These are phyloP conservation scores for Didymellaceae sp. DNA, from an alignment of 2,329 filamentous ascomycete genomes.

Conservation along the genomic window DNA sequence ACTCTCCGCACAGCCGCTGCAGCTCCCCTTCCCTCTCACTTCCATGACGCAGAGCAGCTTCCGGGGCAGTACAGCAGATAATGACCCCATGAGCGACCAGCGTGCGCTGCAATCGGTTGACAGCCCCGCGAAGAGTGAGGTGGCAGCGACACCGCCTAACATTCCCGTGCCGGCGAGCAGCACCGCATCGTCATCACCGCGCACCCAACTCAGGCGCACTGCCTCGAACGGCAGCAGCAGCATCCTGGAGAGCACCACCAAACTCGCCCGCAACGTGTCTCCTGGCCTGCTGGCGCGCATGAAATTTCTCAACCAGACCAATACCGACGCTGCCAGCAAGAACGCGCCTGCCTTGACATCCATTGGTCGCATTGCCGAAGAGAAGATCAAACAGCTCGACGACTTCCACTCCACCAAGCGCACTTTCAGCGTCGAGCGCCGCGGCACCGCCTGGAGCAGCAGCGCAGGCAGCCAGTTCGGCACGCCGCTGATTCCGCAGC, in stretches of 20 bases:
- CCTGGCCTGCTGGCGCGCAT: constrained; percentile 55
- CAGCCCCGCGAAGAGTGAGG: constrained; percentile 31
- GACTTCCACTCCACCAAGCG: constrained; percentile 63
- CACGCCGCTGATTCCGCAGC: constrained; percentile 41
- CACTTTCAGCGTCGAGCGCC: constrained; percentile 64
- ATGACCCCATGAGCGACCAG: constrained; percentile 37
- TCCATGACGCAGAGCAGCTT: constrained; percentile 27
- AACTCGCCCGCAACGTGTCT: constrained; percentile 49
- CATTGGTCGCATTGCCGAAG: constrained; percentile 73
- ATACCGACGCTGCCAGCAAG: constrained; percentile 47
- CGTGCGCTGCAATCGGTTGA: constrained; percentile 25
- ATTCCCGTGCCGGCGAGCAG: constrained; percentile 28
- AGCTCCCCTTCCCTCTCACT: constrained; percentile 11
- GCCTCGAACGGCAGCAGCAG: constrained; percentile 17
- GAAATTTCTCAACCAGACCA: constrained; percentile 51
- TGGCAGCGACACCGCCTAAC: constrained; percentile 15
- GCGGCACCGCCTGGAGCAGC: constrained; percentile 76
- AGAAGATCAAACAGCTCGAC: constrained; percentile 73
- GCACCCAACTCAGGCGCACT: constrained; percentile 20
- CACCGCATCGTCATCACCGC: constrained; percentile 23
- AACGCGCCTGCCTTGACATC: constrained; percentile 18
- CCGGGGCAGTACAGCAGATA: constrained; percentile 24
- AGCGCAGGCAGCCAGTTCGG: constrained; percentile 50
- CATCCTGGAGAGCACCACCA: constrained; percentile 32
- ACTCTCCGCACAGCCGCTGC: constrained; percentile 22